These are phyloP conservation scores for Sclerotinia minor DNA, from an alignment of 2,329 filamentous ascomycete genomes.

Conservation along the genomic window DNA sequence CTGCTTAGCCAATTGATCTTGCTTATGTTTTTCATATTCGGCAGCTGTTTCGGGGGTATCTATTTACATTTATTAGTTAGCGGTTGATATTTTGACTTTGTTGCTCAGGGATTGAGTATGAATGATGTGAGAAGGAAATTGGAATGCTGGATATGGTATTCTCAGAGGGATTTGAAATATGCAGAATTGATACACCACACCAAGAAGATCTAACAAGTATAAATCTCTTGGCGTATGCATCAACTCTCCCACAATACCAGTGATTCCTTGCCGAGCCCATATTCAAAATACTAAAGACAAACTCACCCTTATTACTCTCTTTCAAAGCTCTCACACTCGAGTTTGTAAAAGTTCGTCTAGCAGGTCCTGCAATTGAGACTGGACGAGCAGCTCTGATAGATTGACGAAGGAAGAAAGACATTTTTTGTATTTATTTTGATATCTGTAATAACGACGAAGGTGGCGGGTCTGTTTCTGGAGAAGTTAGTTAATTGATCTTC, in stretches of 20 bases:
- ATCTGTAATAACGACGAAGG: background rate
- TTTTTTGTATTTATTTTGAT: conserved; percentile 26
- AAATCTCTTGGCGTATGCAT: background rate
- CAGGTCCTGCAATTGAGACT: conserved; percentile 8
- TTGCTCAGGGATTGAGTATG: background rate
- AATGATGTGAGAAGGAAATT: background rate
- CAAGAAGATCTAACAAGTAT: background rate
- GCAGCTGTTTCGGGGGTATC: conserved; percentile 41
- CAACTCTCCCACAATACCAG: background rate
- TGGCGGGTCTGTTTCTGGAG: background rate
- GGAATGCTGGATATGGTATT: background rate
- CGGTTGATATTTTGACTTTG: background rate
- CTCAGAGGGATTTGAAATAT: background rate
- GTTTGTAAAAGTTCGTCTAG: conserved; percentile 29
- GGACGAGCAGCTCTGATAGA: conserved; percentile 28
- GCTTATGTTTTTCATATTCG: conserved; percentile 58
- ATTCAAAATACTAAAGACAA: background rate
- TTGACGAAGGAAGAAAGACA: conserved; percentile 38
- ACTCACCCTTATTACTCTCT: conserved; percentile 40
- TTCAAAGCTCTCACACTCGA: conserved; percentile 35
- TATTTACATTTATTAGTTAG: conserved; percentile 6
- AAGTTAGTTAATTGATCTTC: background rate
- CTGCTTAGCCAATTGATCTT: conserved; percentile 64
- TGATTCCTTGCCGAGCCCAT: too few species aligned
- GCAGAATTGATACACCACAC: background rate